Evolutionary conservation across 2,329 filamentous ascomycete species (phyloP).

Genomic region (Didymellaceae sp.): DNA sequence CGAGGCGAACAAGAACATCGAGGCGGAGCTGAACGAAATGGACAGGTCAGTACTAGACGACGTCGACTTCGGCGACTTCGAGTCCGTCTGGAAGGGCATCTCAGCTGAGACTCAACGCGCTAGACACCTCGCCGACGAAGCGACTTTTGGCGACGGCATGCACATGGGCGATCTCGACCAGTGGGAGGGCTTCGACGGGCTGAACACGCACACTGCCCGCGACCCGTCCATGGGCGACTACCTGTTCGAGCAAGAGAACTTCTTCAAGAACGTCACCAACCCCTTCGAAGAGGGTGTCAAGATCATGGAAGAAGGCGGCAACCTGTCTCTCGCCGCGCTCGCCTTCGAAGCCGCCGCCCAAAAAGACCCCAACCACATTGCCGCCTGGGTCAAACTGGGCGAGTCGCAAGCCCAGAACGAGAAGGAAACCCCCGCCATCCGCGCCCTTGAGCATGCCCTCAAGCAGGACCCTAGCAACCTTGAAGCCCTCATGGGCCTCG

Average conservation of each 20-base stretch:
- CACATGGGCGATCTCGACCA: constrained; percentile 77
- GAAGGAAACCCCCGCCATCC: constrained; percentile 94
- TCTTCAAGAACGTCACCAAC: constrained; percentile 80
- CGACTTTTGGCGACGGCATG: constrained; percentile 65
- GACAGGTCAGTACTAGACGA: constrained; percentile 77
- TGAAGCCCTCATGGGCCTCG: constrained; percentile 89
- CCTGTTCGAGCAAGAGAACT: constrained; percentile 92
- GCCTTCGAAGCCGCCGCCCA: constrained; percentile 96
- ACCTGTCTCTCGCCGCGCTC: constrained; percentile 88
- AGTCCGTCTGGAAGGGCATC: constrained; percentile 85
- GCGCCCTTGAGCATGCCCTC: constrained; percentile 88
- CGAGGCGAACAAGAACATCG: constrained; percentile 76
- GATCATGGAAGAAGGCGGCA: constrained; percentile 92
- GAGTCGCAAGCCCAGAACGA: constrained; percentile 97
- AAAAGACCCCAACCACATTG: constrained; percentile 83
- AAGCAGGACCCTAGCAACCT: constrained; percentile 88
- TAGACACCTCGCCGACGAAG: constrained; percentile 72
- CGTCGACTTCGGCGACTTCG: constrained; percentile 87
- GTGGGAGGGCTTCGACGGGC: constrained; percentile 77
- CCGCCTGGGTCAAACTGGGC: constrained; percentile 93
- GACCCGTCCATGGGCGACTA: constrained; percentile 88
- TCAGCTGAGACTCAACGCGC: constrained; percentile 75
- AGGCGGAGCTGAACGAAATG: constrained; percentile 86
- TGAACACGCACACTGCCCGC: constrained; percentile 69
- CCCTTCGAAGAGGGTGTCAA: constrained; percentile 92